Conservation (phyloP, 345 rosid species). For the Populus nigra region DNA sequence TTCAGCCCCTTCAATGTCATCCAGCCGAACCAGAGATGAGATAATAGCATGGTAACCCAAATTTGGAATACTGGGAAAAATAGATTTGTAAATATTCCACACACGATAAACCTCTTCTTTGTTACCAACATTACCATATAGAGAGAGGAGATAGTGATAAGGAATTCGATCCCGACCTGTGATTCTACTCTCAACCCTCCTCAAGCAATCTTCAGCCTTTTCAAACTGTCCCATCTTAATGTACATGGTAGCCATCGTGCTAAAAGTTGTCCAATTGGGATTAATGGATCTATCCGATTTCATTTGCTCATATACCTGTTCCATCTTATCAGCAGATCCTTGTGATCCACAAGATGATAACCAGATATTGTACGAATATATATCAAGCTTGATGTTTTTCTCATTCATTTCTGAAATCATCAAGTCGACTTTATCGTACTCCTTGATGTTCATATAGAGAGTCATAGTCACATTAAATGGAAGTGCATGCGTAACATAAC, state of each 20-base stretch:
- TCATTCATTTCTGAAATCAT: conserved; percentile 75
- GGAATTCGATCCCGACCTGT: conserved; percentile 76
- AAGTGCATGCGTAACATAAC: conserved; percentile 59
- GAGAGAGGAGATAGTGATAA: conserved; percentile 80
- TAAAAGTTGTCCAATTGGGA: conserved; percentile 90
- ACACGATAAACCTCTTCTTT: conserved; percentile 67
- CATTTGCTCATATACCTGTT: conserved; percentile 73
- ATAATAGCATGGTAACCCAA: conserved; percentile 78
- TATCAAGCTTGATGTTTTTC: conserved; percentile 64
- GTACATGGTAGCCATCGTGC: conserved; percentile 91
- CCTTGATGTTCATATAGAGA: conserved; percentile 78
- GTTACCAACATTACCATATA: conserved; percentile 71
- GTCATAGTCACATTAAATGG: conserved; percentile 98
- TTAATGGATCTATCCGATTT: conserved; percentile 48
- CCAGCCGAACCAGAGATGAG: conserved; percentile 62
- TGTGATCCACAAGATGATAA: conserved; percentile 71
- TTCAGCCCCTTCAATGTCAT: conserved; percentile 77
- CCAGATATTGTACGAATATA: conserved; percentile 93
- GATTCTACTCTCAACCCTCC: conserved; percentile 75
- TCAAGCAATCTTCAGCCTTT: conserved; percentile 83
- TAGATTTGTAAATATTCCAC: conserved; percentile 76
- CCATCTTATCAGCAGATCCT: conserved; percentile 71
- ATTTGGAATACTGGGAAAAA: conserved; percentile 73
- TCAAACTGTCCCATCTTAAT: conserved; percentile 64
- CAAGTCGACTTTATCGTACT: conserved; percentile 64